Base-by-base conservation (phyloP, 2,329 filamentous ascomycete species). In the Talaromyces rugulosus region DNA sequence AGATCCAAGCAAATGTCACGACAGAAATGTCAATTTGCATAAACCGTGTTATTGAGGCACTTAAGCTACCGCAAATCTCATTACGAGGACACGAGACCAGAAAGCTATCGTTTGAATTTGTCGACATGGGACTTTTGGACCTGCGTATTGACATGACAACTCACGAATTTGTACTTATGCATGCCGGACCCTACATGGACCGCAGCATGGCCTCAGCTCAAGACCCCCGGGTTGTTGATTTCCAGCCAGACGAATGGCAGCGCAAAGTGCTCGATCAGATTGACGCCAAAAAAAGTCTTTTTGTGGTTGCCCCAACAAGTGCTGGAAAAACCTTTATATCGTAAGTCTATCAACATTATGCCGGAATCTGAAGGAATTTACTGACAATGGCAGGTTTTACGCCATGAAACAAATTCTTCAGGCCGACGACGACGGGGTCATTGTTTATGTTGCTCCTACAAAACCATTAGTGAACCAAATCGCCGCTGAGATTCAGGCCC, bases 381-480 rank as follows among this genome's bases (percentile, higher is more conserved):
- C 40, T 44, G 2, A 44, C 40, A 18, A 44, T 44, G 16, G 27
- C 47, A 74, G 72, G 0, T 94, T 93, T 73, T 92, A 94, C 67
- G 90, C 90, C 1, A 94, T 93, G 88, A 88, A 89, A 69, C 87
- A 90, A 69, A 79, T 92, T 0, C 78, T 94, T 9, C 81, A 89
- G 69, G 82, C 82, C 4, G 85, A 85, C 64, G 84, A 93, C 63
- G 85, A 91, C 56, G 87, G 85, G 2, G 82, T 93, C 2, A 75
- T 94, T 6, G 87, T 93, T 0, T 94, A 93, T 66, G 88, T 94
- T 5, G 90, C 89, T 0, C 90, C 90, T 0, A 93, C 90, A 0
- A 94, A 94, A 70, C 89, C 91, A 3, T 79, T 94, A 11, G 89
- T 93, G 62, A 93, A 93, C 70, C 90, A 94, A 72, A 92, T 94